phyloP scores from a whole-genome alignment of 148 eudicot genomes.

The Simmondsia chinensis region DNA sequence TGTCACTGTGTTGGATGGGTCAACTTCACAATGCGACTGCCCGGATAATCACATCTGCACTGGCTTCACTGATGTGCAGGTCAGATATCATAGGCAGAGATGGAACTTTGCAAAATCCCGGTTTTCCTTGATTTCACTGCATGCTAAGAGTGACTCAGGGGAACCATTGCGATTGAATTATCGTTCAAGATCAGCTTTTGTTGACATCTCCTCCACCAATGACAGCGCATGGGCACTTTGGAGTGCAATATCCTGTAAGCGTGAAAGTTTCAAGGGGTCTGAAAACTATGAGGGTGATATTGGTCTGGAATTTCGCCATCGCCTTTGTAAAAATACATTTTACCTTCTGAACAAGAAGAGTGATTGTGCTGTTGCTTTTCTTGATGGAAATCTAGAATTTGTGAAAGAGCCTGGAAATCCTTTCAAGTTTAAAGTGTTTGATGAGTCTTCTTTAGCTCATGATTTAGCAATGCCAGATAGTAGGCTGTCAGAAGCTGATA shows the following conservation, averaged over 20 bases:
- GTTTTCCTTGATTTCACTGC: constrained; percentile 69
- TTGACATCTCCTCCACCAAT: constrained; percentile 61
- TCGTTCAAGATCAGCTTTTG: constrained; percentile 55
- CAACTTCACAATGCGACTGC: no score
- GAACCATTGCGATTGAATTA: constrained; percentile 61
- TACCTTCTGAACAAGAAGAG: constrained; percentile 79
- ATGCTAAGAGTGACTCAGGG: constrained; percentile 71
- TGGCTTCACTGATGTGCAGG: constrained; percentile 33
- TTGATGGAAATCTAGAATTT: constrained; percentile 77
- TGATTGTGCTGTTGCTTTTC: constrained; percentile 61
- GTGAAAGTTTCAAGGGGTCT: no score
- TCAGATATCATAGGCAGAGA: constrained; percentile 64
- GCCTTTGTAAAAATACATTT: constrained; percentile 39
- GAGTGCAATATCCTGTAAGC: constrained; percentile 41
- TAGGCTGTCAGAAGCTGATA: constrained; percentile 15
- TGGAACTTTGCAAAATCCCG: constrained; percentile 53
- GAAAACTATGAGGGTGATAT: constrained; percentile 49
- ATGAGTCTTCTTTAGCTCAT: constrained; percentile 27
- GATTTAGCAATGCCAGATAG: constrained; percentile 17
- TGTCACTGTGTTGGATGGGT: no score
- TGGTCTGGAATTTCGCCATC: constrained; percentile 35
- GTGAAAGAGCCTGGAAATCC: constrained; percentile 79
- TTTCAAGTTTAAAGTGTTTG: constrained; percentile 77
- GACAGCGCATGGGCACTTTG: constrained; percentile 61
- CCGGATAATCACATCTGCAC: no score